A percentile compares a stretch with the other conserved stretches of the same genome.
Evolutionary conservation across 441 rosid genomes (phyloP).

Genomic region (Brassica hybrid): DNA sequence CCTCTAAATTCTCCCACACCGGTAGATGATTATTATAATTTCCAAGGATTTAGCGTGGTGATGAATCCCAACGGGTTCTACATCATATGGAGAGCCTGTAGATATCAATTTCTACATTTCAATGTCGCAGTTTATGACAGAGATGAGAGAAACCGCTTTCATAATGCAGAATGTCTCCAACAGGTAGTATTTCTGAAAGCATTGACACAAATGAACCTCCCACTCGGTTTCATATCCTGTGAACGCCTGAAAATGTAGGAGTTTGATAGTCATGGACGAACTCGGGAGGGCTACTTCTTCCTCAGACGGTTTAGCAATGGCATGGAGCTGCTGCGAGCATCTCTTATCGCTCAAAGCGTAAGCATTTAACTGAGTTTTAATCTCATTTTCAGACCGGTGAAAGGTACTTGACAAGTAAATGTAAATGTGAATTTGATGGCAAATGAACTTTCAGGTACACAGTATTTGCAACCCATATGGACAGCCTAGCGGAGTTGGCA

Average conservation of each 20-base stretch:
- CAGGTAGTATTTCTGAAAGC: constrained; percentile 52
- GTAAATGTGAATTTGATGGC: constrained; percentile 10
- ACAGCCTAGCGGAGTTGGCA: constrained; percentile 85
- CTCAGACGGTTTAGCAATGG: constrained; percentile 90
- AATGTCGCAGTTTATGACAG: constrained; percentile 91
- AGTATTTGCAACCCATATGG: constrained; percentile 95
- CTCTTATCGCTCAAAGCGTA: constrained; percentile 84
- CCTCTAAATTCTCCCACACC: constrained; percentile 29
- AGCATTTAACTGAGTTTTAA: constrained; percentile 32
- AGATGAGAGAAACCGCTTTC: constrained; percentile 99
- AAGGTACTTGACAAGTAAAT: constrained; percentile 15
- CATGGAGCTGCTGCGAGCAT: constrained; percentile 99
- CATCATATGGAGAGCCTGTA: constrained; percentile 1
- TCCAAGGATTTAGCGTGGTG: constrained; percentile 23
- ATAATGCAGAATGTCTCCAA: constrained; percentile 90
- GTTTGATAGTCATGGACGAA: constrained; percentile 93
- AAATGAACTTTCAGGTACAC: constrained; percentile 66
- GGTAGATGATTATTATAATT: constrained; percentile 10
- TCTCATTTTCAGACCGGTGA: not conserved
- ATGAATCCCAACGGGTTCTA: constrained; percentile 10
- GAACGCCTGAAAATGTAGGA: constrained; percentile 53
- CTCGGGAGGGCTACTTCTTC: constrained; percentile 99
- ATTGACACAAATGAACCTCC: constrained; percentile 11
- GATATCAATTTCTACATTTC: constrained; percentile 26
- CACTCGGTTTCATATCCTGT: constrained; percentile 8